Evolutionary conservation across 495 filamentous ascomycete genomes (phyloP), one percentile per base, ranked within the genome.

Genomic region (Lasiosphaeria miniovina): DNA sequence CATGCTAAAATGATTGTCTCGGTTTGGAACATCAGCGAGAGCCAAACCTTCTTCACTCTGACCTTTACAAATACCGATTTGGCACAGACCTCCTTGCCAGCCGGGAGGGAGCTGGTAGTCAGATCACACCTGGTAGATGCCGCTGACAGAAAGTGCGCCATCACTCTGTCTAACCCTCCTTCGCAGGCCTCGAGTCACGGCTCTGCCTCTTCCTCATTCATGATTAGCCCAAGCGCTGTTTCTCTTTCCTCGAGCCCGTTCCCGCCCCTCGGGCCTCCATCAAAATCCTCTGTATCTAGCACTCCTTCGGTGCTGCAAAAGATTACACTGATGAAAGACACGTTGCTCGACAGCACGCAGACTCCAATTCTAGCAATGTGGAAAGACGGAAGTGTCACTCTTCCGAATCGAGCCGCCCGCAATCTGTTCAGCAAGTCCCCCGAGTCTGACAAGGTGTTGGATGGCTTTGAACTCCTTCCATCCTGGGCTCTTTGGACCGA

Each of bases 291-390:
- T 15, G 64, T 74, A 7, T 74, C 82, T 5, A 77, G 77, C 52
- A 68, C 81, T 17, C 84, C 86, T 14, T 82, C 85, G 6, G 74
- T 82, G 1, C 71, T 88, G 14, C 82, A 88, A 62, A 90, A 89
- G 66, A 75, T 87, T 45, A 81, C 76, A 35, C 73, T 82, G 52
- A 81, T 90, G 77, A 89, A 89, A 64, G 88, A 90, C 73, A 85
- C 85, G 10, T 78, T 90, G 34, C 71, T 90, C 6, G 85, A 90
- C 62, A 82, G 80, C 41, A 86, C 86, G 51, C 80, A 84, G 54
- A 81, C 86, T 49, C 86, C 88, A 8, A 82, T 88, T 15, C 75
- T 89, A 32, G 84, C 85, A 12, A 84, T 89, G 83, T 90, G 86
- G 88, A 82, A 84, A 61, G 88, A 90, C 62, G 81, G 82, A 41